Evolutionary conservation across 2,329 filamentous ascomycete species (phyloP).

Genomic region (Herpomyces periplanetae): DNA sequence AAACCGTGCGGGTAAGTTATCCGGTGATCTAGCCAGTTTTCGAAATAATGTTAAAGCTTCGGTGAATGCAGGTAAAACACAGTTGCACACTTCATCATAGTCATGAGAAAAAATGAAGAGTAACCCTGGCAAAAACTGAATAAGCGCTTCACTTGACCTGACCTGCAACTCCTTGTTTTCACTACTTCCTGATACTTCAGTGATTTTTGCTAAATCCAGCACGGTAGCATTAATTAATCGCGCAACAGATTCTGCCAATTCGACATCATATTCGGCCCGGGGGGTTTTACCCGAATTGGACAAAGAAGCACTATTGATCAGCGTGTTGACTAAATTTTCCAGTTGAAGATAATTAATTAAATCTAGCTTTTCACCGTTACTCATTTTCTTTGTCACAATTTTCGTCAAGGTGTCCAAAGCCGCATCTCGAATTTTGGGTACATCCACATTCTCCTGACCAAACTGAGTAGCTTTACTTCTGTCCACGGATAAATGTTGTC

Average conservation of each 20-base stretch:
- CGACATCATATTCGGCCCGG: slow-evolving; percentile 95
- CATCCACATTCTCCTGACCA: slow-evolving; percentile 16
- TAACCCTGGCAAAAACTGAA: slow-evolving; percentile 46
- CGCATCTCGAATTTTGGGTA: slow-evolving; percentile 50
- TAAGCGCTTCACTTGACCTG: slow-evolving; percentile 42
- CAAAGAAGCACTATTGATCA: slow-evolving; percentile 44
- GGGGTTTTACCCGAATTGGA: no score
- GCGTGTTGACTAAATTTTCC: slow-evolving; percentile 40
- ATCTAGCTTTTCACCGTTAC: slow-evolving; percentile 57
- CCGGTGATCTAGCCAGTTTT: slow-evolving; percentile 23
- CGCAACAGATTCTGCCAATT: slow-evolving; percentile 71
- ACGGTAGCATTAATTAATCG: slow-evolving; percentile 76
- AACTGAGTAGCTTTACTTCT: no score
- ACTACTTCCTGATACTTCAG: slow-evolving; percentile 30
- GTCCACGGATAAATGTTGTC: slow-evolving; percentile 19
- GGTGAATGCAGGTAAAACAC: slow-evolving; percentile 64
- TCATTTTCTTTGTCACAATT: slow-evolving; percentile 95
- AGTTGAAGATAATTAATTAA: slow-evolving; percentile 73
- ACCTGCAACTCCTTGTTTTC: slow-evolving; percentile 21
- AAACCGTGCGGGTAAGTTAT: slow-evolving; percentile 28
- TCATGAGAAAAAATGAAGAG: slow-evolving; percentile 88
- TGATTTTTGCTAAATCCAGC: slow-evolving; percentile 44
- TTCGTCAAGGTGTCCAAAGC: slow-evolving; percentile 84
- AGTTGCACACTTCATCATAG: slow-evolving; percentile 88
- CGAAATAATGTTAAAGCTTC: slow-evolving; percentile 69